phyloP scores from a whole-genome alignment of 805 yeast species.

The Metschnikowia gelsemii region DNA sequence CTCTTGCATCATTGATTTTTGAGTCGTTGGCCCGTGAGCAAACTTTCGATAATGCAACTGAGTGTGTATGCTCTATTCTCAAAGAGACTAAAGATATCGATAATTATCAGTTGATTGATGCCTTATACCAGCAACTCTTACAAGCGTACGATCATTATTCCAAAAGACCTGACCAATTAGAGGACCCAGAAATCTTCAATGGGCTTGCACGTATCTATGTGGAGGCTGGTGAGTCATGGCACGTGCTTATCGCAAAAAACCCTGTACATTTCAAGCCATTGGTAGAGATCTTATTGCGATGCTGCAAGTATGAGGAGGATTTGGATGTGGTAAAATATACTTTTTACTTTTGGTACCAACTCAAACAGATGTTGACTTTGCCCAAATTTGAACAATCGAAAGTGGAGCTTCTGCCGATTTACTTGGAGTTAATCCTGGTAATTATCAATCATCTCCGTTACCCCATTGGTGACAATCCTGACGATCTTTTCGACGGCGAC shows the following conservation, averaged over 20 bases:
- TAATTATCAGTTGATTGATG: conserved; percentile 57
- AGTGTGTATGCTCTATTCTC: conserved; percentile 78
- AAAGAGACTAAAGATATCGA: conserved; percentile 79
- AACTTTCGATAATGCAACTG: conserved; percentile 80
- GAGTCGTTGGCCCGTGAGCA: conserved; percentile 56
- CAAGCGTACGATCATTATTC: conserved; percentile 49
- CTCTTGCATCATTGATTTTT: conserved; percentile 70
- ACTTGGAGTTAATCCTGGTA: conserved; percentile 54
- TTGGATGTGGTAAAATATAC: conserved; percentile 87
- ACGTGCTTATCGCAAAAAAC: conserved; percentile 70
- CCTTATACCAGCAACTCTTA: conserved; percentile 67
- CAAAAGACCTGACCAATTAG: conserved; percentile 35
- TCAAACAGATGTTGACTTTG: conserved; percentile 68
- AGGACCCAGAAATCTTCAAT: conserved; percentile 65
- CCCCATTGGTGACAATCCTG: conserved; percentile 46
- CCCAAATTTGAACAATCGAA: conserved; percentile 57
- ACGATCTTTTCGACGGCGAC: conserved; percentile 59
- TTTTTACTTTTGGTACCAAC: conserved; percentile 85
- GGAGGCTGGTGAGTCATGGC: conserved; percentile 97
- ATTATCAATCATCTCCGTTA: conserved; percentile 72
- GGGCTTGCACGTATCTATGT: conserved; percentile 75
- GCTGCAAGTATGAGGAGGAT: conserved; percentile 75
- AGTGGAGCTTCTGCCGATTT: conserved; percentile 51
- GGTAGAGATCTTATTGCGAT: conserved; percentile 67
- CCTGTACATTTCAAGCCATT: conserved; percentile 71